phyloP scores from a whole-genome alignment of 306 rosid genomes.

The Astragalus membranaceus region DNA sequence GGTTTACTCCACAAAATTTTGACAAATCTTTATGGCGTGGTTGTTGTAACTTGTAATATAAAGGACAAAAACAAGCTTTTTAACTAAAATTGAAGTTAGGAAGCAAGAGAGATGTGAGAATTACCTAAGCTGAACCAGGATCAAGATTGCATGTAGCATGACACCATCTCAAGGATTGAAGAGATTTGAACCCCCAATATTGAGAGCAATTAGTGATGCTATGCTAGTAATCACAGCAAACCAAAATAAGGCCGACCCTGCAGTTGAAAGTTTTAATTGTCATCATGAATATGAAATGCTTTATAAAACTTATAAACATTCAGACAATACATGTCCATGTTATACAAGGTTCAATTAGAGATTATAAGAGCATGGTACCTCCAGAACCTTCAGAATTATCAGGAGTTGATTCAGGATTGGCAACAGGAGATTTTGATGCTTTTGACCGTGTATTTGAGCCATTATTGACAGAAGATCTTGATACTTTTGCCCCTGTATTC shows the following conservation, averaged over 20 bases:
- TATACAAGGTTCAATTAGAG: neutral
- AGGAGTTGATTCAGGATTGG: conserved; percentile 34
- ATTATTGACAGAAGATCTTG: conserved; percentile 42
- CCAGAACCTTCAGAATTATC: conserved; percentile 37
- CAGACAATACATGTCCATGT: neutral
- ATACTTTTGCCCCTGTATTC: conserved; percentile 27
- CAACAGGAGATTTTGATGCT: conserved; percentile 31
- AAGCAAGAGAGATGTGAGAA: conserved; percentile 13
- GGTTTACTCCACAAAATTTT: neutral
- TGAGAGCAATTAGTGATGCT: conserved; percentile 62
- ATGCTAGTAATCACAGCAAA: conserved; percentile 70
- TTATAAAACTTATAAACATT: neutral
- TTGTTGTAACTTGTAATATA: neutral
- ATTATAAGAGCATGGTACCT: conserved; percentile 39
- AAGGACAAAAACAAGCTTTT: neutral
- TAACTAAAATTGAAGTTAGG: neutral
- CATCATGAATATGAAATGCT: neutral
- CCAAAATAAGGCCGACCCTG: conserved; percentile 80
- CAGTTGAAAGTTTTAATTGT: conserved; percentile 29
- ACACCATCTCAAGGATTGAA: conserved; percentile 69
- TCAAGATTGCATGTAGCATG: conserved; percentile 20
- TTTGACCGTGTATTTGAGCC: conserved; percentile 33
- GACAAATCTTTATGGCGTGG: neutral
- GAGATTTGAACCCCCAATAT: conserved; percentile 71
- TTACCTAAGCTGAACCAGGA: conserved; percentile 33